Conservation (phyloP, 768 basidiomycete species). For the Suillus subluteus region DNA sequence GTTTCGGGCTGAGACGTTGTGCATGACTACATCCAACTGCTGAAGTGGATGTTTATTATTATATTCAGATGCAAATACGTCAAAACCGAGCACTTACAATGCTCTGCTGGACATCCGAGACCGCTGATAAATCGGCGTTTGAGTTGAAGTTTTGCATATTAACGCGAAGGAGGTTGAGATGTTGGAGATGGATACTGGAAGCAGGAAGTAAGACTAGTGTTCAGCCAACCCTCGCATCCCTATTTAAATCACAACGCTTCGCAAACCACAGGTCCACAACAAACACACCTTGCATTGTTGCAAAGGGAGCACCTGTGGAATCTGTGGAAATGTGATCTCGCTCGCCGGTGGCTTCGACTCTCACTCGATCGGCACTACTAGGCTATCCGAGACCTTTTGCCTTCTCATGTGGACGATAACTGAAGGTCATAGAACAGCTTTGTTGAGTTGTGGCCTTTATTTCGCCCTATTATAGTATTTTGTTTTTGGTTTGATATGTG, state of each 20-base stretch:
- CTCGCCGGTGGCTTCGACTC: background rate
- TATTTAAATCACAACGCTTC: background rate
- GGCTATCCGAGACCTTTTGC: background rate
- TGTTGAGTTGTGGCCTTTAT: background rate
- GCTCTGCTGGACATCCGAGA: background rate
- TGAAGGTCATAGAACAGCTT: background rate
- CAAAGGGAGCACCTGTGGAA: background rate
- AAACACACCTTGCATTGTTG: background rate
- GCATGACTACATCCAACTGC: slow-evolving; percentile 19
- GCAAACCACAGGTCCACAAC: background rate
- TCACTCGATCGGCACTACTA: too few species aligned
- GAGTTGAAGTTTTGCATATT: background rate
- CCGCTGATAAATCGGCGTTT: background rate
- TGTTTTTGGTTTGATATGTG: background rate
- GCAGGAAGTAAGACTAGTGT: background rate
- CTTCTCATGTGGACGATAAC: background rate
- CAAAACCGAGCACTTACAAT: background rate
- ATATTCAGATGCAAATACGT: background rate
- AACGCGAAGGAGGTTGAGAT: background rate
- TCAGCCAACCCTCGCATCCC: background rate
- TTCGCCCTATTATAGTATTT: background rate
- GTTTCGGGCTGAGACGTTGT: slow-evolving; percentile 13
- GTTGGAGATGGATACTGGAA: background rate
- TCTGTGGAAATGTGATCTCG: background rate
- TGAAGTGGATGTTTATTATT: background rate